Percentiles rank a stretch among this genome's conserved stretches.
These are phyloP conservation scores for Aspergillus oerlinghausenensis DNA, from an alignment of 2,329 filamentous ascomycete genomes.

Conservation along the genomic window DNA sequence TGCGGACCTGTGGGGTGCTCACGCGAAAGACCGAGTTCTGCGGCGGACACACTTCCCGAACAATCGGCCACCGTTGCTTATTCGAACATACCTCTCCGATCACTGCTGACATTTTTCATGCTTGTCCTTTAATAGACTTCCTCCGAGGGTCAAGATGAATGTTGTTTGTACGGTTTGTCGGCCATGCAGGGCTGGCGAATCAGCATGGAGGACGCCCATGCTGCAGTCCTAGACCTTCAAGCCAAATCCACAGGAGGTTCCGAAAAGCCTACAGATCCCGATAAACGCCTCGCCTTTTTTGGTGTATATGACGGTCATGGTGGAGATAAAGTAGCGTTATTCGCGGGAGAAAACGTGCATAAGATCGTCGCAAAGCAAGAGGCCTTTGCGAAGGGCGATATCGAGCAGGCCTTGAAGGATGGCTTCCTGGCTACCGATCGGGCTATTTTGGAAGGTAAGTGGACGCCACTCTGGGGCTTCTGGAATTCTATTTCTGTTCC, in stretches of 20 bases:
- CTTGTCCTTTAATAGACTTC: conserved; percentile 60
- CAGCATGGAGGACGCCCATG: conserved; percentile 98
- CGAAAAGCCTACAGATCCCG: conserved; percentile 57
- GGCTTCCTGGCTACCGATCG: conserved; percentile 94
- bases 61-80: conserved; percentile 5
- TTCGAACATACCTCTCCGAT: neutral
- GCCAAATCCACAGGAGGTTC: conserved; percentile 50
- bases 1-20: conserved; percentile 13
- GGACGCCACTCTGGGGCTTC: neutral
- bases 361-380: conserved; percentile 94
- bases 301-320: conserved; percentile 98
- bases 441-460: conserved; percentile 87
- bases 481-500: neutral
- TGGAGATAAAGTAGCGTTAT: conserved; percentile 91
- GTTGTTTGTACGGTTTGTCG: conserved; percentile 87
- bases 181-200: conserved; percentile 99
- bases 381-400: conserved; percentile 82
- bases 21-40: conserved; percentile 12
- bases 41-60: neutral
- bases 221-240: conserved; percentile 80
- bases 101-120: conserved; percentile 9
- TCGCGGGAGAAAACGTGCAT: conserved; percentile 87
- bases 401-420: conserved; percentile 94
- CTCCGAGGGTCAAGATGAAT: conserved; percentile 84
- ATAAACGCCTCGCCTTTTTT: conserved; percentile 84